phyloP scores from a whole-genome alignment of 2,329 filamentous ascomycete genomes.

The Botrytis byssoidea region DNA sequence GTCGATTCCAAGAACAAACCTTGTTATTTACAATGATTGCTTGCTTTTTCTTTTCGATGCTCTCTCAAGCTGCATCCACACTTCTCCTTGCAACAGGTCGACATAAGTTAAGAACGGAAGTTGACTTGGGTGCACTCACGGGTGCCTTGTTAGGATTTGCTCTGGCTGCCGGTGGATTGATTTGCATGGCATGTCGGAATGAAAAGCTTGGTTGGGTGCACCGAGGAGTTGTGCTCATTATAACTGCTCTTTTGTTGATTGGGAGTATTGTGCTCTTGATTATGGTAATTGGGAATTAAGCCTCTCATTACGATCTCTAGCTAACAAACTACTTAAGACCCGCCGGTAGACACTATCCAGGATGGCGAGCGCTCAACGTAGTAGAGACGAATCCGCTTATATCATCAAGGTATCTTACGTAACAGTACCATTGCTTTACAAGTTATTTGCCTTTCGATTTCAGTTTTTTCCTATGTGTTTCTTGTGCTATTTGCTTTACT shows the following conservation, averaged over 20 bases:
- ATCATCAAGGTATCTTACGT: background rate
- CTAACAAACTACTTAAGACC: background rate
- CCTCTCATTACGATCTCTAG: conserved; percentile 5
- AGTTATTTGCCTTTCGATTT: background rate
- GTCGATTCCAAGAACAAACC: conserved; percentile 52
- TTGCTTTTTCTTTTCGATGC: conserved; percentile 57
- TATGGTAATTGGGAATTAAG: conserved; percentile 46
- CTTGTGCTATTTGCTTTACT: background rate
- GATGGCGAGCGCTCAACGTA: background rate
- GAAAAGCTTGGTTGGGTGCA: conserved; percentile 46
- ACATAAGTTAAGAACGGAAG: conserved; percentile 66
- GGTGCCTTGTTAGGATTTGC: conserved; percentile 66
- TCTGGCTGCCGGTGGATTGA: conserved; percentile 61
- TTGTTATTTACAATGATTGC: conserved; percentile 54
- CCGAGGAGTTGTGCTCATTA: conserved; percentile 45
- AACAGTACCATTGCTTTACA: background rate
- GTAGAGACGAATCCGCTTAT: background rate
- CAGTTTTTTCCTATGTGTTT: background rate
- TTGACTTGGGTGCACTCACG: conserved; percentile 69
- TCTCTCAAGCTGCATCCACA: conserved; percentile 63
- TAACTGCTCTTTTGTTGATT: conserved; percentile 48
- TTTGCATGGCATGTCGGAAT: conserved; percentile 54
- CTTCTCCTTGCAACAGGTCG: conserved; percentile 67
- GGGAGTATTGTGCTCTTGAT: conserved; percentile 54
- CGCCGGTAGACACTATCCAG: background rate